Conservation (phyloP, 345 rosid species). For the Citrus inodora region DNA sequence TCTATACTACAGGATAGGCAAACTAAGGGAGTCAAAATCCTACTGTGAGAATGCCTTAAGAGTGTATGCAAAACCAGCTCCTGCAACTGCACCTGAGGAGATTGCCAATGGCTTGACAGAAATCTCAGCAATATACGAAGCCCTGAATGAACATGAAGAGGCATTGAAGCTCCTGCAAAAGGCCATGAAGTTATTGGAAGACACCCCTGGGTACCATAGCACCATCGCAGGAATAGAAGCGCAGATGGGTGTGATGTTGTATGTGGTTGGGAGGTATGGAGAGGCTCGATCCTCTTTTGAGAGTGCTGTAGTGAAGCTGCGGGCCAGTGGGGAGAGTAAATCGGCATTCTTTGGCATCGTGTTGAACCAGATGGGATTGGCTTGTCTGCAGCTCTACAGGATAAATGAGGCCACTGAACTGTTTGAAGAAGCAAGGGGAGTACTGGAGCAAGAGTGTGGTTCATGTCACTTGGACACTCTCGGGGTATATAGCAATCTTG, state of each 20-base stretch:
- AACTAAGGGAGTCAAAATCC: constrained; percentile 49
- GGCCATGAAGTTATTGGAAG: constrained; percentile 45
- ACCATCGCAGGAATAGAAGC: constrained; percentile 57
- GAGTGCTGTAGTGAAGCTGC: constrained; percentile 43
- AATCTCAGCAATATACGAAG: constrained; percentile 46
- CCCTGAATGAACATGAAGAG: constrained; percentile 45
- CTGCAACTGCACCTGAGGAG: constrained; percentile 46
- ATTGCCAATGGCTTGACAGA: constrained; percentile 47
- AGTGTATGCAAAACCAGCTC: constrained; percentile 44
- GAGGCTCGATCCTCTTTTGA: constrained; percentile 39
- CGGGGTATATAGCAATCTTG: constrained; percentile 58
- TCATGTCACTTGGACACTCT: constrained; percentile 49
- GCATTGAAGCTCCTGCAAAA: constrained; percentile 47
- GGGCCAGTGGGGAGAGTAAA: constrained; percentile 44
- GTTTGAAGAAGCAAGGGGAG: constrained; percentile 48
- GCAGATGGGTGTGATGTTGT: constrained; percentile 56
- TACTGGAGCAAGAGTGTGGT: constrained; percentile 50
- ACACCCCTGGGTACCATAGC: constrained; percentile 46
- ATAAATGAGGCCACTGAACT: constrained; percentile 50
- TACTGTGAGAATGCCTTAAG: constrained; percentile 57
- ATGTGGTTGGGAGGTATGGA: constrained; percentile 47
- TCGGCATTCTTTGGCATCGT: constrained; percentile 51
- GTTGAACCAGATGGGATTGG: constrained; percentile 57
- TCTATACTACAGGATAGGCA: constrained; percentile 46
- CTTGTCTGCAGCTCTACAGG: constrained; percentile 46